Conservation (phyloP, 2,329 filamentous ascomycete genomes). For the Ceratocystiopsis sp. region DNA sequence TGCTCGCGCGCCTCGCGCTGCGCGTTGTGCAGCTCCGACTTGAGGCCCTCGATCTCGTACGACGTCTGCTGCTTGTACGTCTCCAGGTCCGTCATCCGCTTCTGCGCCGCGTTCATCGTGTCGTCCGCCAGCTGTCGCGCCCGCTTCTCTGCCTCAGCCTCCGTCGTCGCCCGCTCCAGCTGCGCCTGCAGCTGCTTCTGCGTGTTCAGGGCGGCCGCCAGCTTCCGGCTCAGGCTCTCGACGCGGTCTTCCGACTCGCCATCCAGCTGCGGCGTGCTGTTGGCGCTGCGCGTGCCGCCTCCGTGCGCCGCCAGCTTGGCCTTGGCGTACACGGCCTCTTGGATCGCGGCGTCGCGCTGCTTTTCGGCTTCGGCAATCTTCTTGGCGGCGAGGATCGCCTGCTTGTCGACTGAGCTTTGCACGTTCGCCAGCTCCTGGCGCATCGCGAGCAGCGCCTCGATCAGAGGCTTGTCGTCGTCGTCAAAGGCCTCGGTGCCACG, state of each 20-base stretch:
- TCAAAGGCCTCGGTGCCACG: conserved; percentile 63
- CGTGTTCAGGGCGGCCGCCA: conserved; percentile 62
- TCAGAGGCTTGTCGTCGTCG: conserved; percentile 79
- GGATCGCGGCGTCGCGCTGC: conserved; percentile 85
- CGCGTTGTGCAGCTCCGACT: conserved; percentile 66
- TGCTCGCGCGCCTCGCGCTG: conserved; percentile 70
- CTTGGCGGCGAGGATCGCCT: conserved; percentile 69
- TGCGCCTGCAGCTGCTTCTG: conserved; percentile 70
- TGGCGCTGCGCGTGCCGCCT: conserved; percentile 35
- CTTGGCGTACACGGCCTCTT: conserved; percentile 87
- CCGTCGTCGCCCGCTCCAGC: conserved; percentile 48
- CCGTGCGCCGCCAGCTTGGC: conserved; percentile 77
- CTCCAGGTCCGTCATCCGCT: conserved; percentile 70
- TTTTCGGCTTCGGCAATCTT: conserved; percentile 88
- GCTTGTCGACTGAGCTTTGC: conserved; percentile 75
- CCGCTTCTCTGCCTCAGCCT: conserved; percentile 66
- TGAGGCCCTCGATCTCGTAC: conserved; percentile 69
- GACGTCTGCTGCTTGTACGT: conserved; percentile 67
- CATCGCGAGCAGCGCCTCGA: conserved; percentile 88
- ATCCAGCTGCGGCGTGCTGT: conserved; percentile 41
- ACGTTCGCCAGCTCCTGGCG: conserved; percentile 76
- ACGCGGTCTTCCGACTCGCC: conserved; percentile 44
- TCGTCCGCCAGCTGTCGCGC: conserved; percentile 78
- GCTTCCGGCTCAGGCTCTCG: conserved; percentile 60
- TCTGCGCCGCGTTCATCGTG: conserved; percentile 64